Evolutionary conservation across 2,329 filamentous ascomycete species (phyloP).

Genomic region (Phyllosticta paracitricarpa): DNA sequence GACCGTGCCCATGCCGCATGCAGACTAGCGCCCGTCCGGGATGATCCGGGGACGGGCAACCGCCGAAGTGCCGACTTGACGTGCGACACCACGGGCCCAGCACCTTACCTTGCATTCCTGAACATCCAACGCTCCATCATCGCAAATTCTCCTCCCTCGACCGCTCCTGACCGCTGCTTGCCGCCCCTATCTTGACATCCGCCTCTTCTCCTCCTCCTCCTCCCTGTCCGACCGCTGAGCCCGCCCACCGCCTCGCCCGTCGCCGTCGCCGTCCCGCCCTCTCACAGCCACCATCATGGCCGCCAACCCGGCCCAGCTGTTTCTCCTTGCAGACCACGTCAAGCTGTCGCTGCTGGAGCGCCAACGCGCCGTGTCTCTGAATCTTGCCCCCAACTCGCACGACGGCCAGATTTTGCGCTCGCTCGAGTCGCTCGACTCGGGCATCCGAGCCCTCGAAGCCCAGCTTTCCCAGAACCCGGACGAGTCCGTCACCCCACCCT

Average conservation of each 20-base stretch:
- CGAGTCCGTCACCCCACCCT: conserved; percentile 30
- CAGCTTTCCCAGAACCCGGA: conserved; percentile 52
- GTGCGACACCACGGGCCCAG: not conserved
- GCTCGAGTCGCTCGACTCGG: conserved; percentile 74
- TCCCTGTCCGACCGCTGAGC: not conserved
- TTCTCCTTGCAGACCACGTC: conserved; percentile 90
- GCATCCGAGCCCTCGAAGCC: conserved; percentile 59
- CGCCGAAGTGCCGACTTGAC: not conserved
- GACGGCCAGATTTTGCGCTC: conserved; percentile 85
- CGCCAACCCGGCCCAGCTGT: conserved; percentile 61
- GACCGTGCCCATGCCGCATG: not conserved
- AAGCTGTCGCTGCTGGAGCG: conserved; percentile 91
- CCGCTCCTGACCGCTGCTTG: not conserved
- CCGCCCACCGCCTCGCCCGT: not conserved
- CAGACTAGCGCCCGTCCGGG: not conserved
- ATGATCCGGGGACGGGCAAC: not conserved
- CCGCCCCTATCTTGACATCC: not conserved
- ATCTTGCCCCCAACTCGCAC: conserved; percentile 68
- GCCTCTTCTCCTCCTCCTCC: not conserved
- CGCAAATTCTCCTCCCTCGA: not conserved
- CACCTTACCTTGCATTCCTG: not conserved
- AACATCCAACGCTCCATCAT: not conserved
- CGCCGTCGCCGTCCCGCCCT: not conserved
- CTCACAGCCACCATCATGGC: conserved; percentile 22
- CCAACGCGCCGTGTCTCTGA: conserved; percentile 71